Evolutionary conservation across 2,329 filamentous ascomycete genomes (phyloP).

Genomic region (Colletotrichum spaethianum): DNA sequence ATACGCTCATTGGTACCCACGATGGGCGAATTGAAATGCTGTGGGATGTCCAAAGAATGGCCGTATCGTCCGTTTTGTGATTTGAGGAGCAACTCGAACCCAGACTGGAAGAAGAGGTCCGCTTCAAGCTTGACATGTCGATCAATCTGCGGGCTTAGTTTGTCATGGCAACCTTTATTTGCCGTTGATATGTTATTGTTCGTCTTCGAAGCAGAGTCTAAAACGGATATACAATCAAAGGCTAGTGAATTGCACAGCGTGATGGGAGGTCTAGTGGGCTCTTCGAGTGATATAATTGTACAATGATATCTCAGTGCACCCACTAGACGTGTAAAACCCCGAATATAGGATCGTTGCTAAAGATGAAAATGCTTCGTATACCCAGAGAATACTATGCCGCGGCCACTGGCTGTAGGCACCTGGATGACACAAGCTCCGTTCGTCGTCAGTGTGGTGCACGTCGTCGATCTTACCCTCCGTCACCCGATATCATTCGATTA

Average conservation of each 20-base stretch:
- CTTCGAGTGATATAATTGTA: not conserved
- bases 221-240: not conserved
- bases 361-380: not conserved
- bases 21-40: not conserved
- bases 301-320: not conserved
- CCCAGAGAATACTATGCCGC: not conserved
- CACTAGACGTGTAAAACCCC: not conserved
- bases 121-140: not conserved
- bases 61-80: not conserved
- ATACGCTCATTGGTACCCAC: not conserved
- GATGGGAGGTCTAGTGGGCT: not conserved
- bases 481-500: not conserved
- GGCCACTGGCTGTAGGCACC: not conserved
- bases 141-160: not conserved
- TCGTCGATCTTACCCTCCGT: not conserved
- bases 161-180: not conserved
- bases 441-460: not conserved
- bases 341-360: not conserved
- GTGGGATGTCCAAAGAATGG: not conserved
- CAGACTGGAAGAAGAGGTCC: not conserved
- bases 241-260: too few relatives aligned
- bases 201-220: not conserved
- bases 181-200: too few relatives aligned
- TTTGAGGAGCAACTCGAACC: not conserved
- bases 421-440: not conserved